Percentiles rank a stretch among this genome's conserved stretches.
Conservation (phyloP, 2,329 filamentous ascomycete genomes). For the Ophiostoma piceae region DNA sequence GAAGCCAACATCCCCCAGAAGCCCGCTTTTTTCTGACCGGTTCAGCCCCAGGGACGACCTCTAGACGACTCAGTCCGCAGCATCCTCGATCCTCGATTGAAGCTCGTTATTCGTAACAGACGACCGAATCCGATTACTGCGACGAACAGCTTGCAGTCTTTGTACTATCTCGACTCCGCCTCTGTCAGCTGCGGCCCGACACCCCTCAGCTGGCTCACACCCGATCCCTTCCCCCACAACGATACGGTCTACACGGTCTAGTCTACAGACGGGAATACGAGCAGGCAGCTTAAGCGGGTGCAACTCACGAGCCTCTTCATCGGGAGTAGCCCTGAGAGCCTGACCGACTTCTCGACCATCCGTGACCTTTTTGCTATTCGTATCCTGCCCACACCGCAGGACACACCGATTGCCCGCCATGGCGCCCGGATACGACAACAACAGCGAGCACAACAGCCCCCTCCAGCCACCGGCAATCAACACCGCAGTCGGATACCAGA, state of each 20-base stretch:
- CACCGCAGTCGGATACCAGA: conserved; percentile 28
- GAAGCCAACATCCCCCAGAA: conserved; percentile 20
- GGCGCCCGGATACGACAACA: conserved; percentile 40
- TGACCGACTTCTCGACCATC: background rate
- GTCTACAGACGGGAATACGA: background rate
- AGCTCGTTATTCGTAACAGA: background rate
- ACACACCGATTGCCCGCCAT: conserved; percentile 10
- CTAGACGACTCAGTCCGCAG: background rate
- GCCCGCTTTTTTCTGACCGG: conserved; percentile 24
- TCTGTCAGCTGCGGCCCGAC: background rate
- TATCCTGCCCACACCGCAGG: conserved; percentile 6
- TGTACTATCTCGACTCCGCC: background rate
- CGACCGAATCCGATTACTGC: background rate
- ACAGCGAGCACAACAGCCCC: conserved; percentile 36
- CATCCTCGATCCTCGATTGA: background rate
- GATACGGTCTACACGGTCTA: background rate
- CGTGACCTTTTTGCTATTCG: background rate
- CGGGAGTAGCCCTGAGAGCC: conserved; percentile 7
- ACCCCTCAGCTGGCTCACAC: conserved; percentile 9
- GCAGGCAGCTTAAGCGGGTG: conserved; percentile 7
- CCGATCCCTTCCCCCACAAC: background rate
- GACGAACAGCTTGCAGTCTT: background rate
- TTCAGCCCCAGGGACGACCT: conserved; percentile 19
- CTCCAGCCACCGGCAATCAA: conserved; percentile 18
- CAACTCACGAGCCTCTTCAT: conserved; percentile 2